phyloP scores from a whole-genome alignment of 2,329 filamentous ascomycete species.

The Fusarium sp. region DNA sequence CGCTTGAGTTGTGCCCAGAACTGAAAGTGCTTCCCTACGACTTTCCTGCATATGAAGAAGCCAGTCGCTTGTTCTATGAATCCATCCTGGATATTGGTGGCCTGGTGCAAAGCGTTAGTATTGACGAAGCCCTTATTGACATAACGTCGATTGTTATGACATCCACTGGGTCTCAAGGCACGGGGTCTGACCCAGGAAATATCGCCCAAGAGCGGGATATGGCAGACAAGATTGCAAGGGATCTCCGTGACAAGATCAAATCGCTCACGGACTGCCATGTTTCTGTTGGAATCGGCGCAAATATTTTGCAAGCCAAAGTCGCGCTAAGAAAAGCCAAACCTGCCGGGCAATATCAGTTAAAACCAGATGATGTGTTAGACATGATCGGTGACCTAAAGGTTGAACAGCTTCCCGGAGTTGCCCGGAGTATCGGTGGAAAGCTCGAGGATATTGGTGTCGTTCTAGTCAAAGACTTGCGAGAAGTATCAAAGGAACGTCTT shows the following conservation, averaged over 20 bases:
- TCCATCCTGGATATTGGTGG: conserved; percentile 83
- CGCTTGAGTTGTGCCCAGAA: conserved; percentile 83
- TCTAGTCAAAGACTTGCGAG: conserved; percentile 84
- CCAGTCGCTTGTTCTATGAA: conserved; percentile 88
- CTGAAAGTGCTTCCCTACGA: conserved; percentile 95
- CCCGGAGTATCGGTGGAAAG: conserved; percentile 87
- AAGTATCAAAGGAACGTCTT: conserved; percentile 80
- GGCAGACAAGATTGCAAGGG: conserved; percentile 75
- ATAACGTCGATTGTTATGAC: conserved; percentile 77
- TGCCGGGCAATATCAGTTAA: conserved; percentile 90
- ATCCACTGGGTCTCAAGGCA: conserved; percentile 73
- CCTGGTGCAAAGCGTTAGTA: conserved; percentile 93
- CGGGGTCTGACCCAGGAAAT: conserved; percentile 72
- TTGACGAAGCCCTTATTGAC: conserved; percentile 94
- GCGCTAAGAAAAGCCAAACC: conserved; percentile 93
- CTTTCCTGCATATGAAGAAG: conserved; percentile 93
- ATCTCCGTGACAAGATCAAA: conserved; percentile 77
- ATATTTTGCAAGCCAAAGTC: conserved; percentile 91
- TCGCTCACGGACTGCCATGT: conserved; percentile 84
- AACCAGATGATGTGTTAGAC: conserved; percentile 80
- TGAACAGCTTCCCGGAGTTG: conserved; percentile 89
- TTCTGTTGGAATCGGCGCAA: conserved; percentile 91
- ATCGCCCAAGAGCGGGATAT: conserved; percentile 82
- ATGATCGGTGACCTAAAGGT: conserved; percentile 84
- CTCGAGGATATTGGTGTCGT: conserved; percentile 88